A percentile compares a stretch with the other conserved stretches of the same genome.
Conservation (phyloP, 192 early-diverging fungal species). For the Coemansia sp. region DNA sequence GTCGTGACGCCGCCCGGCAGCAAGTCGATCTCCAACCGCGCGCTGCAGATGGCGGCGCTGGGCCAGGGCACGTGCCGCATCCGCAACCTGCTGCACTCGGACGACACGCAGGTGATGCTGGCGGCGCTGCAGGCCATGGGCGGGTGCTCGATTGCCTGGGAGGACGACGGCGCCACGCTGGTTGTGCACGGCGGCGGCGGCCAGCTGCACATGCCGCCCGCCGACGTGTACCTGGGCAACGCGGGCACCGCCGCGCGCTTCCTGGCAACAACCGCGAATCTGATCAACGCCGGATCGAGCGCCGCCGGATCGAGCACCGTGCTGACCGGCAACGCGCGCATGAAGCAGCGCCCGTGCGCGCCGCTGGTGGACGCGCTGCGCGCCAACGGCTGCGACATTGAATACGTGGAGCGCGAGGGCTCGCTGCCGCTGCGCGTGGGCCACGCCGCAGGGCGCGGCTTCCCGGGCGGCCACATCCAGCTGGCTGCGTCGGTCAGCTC, state of each 20-base stretch:
- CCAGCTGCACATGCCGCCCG: conserved; percentile 63
- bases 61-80: conserved; percentile 77
- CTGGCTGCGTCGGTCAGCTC: conserved; percentile 91
- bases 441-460: conserved; percentile 59
- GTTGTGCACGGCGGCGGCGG: conserved; percentile 79
- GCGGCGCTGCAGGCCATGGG: conserved; percentile 83
- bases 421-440: conserved; percentile 82
- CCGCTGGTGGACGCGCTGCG: conserved; percentile 82
- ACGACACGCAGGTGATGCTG: conserved; percentile 98
- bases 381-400: conserved; percentile 72
- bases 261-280: conserved; percentile 79
- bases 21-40: conserved; percentile 97
- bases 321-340: conserved; percentile 92
- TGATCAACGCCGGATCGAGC: conserved; percentile 56
- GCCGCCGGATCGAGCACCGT: conserved; percentile 42
- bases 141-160: conserved; percentile 83
- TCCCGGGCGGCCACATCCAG: conserved; percentile 82
- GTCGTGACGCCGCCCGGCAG: conserved; percentile 76
- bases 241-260: conserved; percentile 97
- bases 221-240: conserved; percentile 90
- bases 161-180: conserved; percentile 86
- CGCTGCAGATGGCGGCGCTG: conserved; percentile 84
- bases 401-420: conserved; percentile 74
- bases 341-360: conserved; percentile 94
- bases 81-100: conserved; percentile 86